Evolutionary conservation across 73 alveolate species (phyloP).

Genomic region (Paramecium pentaurelia): DNA sequence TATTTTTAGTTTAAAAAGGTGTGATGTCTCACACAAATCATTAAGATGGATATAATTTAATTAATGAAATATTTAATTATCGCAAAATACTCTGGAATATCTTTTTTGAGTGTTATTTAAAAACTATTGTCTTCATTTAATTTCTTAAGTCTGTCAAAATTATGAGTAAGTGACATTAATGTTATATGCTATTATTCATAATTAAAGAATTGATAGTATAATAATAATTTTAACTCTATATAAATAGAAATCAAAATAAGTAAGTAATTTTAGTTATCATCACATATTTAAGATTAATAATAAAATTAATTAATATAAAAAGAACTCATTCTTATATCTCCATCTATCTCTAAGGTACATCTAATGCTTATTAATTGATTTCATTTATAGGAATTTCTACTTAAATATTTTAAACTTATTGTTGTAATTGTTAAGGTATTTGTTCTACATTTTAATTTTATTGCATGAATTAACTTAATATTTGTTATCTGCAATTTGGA

Average conservation of each 20-base stretch:
- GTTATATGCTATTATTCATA: background rate
- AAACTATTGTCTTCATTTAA: background rate
- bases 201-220: background rate
- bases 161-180: background rate
- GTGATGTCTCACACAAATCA: background rate
- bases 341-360: background rate
- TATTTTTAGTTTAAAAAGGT: background rate
- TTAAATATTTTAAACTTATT: background rate
- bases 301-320: background rate
- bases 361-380: background rate
- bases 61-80: background rate
- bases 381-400: background rate
- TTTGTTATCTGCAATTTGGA: slow-evolving; percentile 35
- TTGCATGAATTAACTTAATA: background rate
- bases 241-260: background rate
- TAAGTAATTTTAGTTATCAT: background rate
- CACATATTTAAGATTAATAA: background rate
- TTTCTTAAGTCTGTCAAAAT: background rate
- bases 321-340: background rate
- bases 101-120: background rate
- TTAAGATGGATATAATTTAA: background rate
- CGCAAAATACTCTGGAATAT: background rate
- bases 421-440: background rate
- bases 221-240: background rate
- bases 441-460: background rate